Conservation (phyloP, 2,329 filamentous ascomycete genomes). For the Tolypocladium ovalisporum region DNA sequence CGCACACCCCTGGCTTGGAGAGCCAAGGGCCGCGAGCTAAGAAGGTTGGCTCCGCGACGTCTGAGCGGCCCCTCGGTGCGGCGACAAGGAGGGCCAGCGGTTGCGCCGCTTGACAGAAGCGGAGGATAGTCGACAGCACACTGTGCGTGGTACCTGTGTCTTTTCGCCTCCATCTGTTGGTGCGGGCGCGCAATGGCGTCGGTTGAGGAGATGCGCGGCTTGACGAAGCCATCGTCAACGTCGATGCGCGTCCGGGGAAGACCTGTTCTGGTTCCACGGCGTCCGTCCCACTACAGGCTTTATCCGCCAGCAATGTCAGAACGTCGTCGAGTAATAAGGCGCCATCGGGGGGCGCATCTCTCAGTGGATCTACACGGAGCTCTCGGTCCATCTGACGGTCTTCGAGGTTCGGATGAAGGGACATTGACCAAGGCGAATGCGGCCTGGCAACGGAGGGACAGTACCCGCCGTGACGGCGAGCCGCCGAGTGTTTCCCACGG, state of each 20-base stretch:
- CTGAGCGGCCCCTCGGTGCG: neutral
- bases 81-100: neutral
- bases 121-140: neutral
- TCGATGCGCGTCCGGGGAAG: neutral
- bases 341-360: no score
- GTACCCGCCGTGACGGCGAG: no score
- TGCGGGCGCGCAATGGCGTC: neutral
- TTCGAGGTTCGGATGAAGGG: no score
- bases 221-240: neutral
- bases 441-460: no score
- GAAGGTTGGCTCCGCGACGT: neutral
- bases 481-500: neutral
- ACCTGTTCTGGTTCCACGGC: neutral
- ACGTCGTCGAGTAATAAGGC: neutral
- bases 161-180: neutral
- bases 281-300: neutral
- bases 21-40: neutral
- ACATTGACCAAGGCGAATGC: no score
- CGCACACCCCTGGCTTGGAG: neutral
- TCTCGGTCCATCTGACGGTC: no score
- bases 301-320: neutral
- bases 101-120: neutral
- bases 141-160: neutral
- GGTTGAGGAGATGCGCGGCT: neutral
- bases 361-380: no score